Base-by-base conservation (phyloP, 441 rosid genomes). In the Adansonia grandidieri region DNA sequence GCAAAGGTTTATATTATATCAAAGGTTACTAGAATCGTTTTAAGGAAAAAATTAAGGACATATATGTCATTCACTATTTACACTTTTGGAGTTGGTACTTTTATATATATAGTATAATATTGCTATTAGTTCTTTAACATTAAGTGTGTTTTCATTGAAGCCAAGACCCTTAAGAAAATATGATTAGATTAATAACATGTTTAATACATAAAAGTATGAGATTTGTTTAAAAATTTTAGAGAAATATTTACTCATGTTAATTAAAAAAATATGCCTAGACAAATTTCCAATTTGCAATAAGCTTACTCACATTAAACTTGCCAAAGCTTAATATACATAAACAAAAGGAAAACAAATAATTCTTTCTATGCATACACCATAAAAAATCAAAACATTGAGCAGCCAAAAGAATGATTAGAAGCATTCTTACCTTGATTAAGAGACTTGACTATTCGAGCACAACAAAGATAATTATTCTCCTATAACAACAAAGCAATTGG, bases 381-480 rank as follows among this genome's bases (percentile, higher is more conserved):
- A 19, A 68, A 2, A 63, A 37, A 40, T 44, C 9, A 44, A 57
- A 73, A 40, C 45, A 20, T 37, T 37, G 6, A 62, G 58, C 44
- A 71, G 15, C 13, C 13, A 42, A 79, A 74, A 40, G 19, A 10
- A 32, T 50, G 66, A 5, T 63, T 17, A 9, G 58, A 72, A 57
- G 3, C 68, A 42, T 13, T 60, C 82, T 75, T 81, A 88, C 92
- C 90, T 86, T 71, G 84, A 76, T 66, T 79, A 20, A 56, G 50
- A 75, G 85, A 84, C 80, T 80, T 83, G 77, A 89, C 74, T 62
- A 88, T 77, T 67, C 71, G 85, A 79, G 88, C 90, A 87, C 86
- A 84, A 65, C 48, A 11, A 19, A 9, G 67, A 50, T 62, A 37
- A 42, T 81, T 70, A 40, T 75, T 45, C 71, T 54, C 89, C 94